Percentiles rank a stretch among this genome's conserved stretches.
Conservation (phyloP, 495 filamentous ascomycete species). For the Clohesyomyces aquaticus region DNA sequence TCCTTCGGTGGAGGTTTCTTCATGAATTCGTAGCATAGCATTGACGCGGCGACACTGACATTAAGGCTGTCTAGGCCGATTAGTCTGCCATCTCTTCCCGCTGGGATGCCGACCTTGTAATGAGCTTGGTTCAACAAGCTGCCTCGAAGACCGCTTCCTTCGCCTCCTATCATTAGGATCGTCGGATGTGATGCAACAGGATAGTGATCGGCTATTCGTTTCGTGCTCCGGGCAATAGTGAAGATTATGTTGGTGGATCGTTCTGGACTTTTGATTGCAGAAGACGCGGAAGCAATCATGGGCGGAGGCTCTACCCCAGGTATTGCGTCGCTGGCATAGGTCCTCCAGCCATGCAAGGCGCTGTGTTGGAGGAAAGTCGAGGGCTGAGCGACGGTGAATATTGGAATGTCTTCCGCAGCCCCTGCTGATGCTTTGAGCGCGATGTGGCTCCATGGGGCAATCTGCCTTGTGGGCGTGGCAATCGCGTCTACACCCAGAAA, state of each 20-base stretch:
- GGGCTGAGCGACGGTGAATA: slow-evolving; percentile 68
- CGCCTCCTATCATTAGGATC: slow-evolving; percentile 80
- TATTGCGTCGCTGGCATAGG: slow-evolving; percentile 62
- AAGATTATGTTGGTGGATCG: slow-evolving; percentile 12
- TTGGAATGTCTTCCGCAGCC: slow-evolving; percentile 74
- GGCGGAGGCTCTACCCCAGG: background rate
- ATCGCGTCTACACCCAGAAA: slow-evolving; percentile 81
- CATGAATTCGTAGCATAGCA: slow-evolving; percentile 71
- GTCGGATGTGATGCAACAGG: slow-evolving; percentile 66
- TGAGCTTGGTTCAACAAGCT: slow-evolving; percentile 68
- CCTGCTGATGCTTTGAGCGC: slow-evolving; percentile 86
- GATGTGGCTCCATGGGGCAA: slow-evolving; percentile 72
- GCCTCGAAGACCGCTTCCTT: slow-evolving; percentile 71
- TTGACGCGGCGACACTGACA: slow-evolving; percentile 79
- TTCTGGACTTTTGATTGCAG: background rate
- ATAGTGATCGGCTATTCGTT: slow-evolving; percentile 22
- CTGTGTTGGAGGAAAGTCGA: slow-evolving; percentile 69
- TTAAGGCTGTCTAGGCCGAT: slow-evolving; percentile 78
- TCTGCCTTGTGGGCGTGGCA: slow-evolving; percentile 48
- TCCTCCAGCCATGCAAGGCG: slow-evolving; percentile 73
- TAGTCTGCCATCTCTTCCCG: slow-evolving; percentile 47
- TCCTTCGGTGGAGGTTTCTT: slow-evolving; percentile 42
- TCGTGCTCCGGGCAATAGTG: slow-evolving; percentile 19
- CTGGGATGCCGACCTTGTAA: slow-evolving; percentile 59
- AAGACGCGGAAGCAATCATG: slow-evolving; percentile 1